A percentile compares a stretch with the other conserved stretches of the same genome.
Evolutionary conservation across 805 yeast genomes (phyloP).

Genomic region (Saccharomycopsis sp.): DNA sequence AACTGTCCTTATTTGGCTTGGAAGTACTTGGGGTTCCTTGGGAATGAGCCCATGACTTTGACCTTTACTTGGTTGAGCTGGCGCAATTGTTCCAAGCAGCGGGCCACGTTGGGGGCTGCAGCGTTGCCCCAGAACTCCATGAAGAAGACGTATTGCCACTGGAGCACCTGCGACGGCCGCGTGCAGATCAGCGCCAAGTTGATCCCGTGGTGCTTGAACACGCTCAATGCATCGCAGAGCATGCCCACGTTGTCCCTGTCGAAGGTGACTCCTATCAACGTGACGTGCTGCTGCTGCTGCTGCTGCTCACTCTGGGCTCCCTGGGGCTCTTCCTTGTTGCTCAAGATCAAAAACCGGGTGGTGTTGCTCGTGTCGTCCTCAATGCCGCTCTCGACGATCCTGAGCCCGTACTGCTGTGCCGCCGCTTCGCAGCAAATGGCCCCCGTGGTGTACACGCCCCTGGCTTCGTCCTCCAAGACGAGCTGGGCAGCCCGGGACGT

Average conservation of each 20-base stretch:
- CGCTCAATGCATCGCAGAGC: slow-evolving; percentile 58
- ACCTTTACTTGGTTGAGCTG: slow-evolving; percentile 39
- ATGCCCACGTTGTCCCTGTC: slow-evolving; percentile 66
- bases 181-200: slow-evolving; percentile 68
- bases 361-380: slow-evolving; percentile 74
- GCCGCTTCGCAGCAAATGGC: slow-evolving; percentile 72
- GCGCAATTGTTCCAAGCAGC: slow-evolving; percentile 36
- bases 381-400: slow-evolving; percentile 45
- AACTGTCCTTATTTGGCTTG: no score
- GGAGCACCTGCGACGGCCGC: slow-evolving; percentile 56
- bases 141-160: slow-evolving; percentile 81
- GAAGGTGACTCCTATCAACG: slow-evolving; percentile 58
- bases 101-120: slow-evolving; percentile 25
- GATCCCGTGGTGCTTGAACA: slow-evolving; percentile 45
- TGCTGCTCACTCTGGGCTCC: neutral
- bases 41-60: slow-evolving; percentile 34
- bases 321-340: slow-evolving; percentile 24
- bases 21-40: slow-evolving; percentile 5
- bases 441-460: slow-evolving; percentile 36
- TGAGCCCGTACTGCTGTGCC: slow-evolving; percentile 47
- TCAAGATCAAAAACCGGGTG: slow-evolving; percentile 72
- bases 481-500: slow-evolving; percentile 80
- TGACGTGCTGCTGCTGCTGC: slow-evolving; percentile 27
- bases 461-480: slow-evolving; percentile 33
- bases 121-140: slow-evolving; percentile 52